Evolutionary conservation across 164 flowering plant genomes (phyloP).

Genomic region (Piper longum): DNA sequence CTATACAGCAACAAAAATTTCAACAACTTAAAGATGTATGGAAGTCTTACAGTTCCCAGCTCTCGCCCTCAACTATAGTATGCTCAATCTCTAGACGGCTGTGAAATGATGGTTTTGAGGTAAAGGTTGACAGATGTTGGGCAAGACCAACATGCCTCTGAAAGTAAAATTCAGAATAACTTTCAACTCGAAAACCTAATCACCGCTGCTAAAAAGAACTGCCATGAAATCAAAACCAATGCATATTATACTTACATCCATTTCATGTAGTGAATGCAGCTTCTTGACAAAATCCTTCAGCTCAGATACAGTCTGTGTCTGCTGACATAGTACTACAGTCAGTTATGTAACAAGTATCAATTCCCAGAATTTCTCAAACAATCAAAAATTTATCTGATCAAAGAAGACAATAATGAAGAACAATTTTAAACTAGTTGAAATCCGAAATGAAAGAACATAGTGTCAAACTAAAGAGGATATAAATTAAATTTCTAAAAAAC

Average conservation of each 20-base stretch:
- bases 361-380: too few species aligned
- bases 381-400: too few species aligned
- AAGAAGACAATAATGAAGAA: too few species aligned
- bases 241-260: slow-evolving; percentile 46
- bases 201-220: not conserved
- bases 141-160: slow-evolving; percentile 98
- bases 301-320: slow-evolving; percentile 85
- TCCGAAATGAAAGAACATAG: too few species aligned
- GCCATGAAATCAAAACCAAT: not conserved
- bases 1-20: not conserved
- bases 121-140: slow-evolving; percentile 68
- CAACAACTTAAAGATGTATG: not conserved
- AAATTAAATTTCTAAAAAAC: too few species aligned
- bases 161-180: slow-evolving; percentile 10
- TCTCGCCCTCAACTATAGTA: slow-evolving; percentile 80
- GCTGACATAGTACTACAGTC: slow-evolving; percentile 9
- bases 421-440: too few species aligned
- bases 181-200: slow-evolving; percentile 1
- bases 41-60: slow-evolving; percentile 73
- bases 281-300: slow-evolving; percentile 91
- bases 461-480: too few species aligned
- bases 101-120: slow-evolving; percentile 82
- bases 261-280: slow-evolving; percentile 93
- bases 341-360: not conserved
- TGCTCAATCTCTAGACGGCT: slow-evolving; percentile 92